Evolutionary conservation across 345 rosid species (phyloP).

Genomic region (Streptanthus diversifolius): DNA sequence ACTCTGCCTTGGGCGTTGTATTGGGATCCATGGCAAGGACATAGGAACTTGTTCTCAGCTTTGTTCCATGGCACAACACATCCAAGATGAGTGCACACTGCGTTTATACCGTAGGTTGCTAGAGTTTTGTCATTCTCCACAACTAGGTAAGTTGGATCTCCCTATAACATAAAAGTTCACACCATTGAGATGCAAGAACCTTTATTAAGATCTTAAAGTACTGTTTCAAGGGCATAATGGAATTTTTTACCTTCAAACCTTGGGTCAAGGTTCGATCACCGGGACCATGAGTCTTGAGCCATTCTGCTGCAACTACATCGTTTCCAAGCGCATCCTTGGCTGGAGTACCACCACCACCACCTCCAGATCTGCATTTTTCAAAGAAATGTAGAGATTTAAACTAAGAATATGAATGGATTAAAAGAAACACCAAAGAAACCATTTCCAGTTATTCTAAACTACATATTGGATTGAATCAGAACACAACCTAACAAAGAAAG

Average conservation of each 20-base stretch:
- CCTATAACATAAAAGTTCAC: conserved; percentile 39
- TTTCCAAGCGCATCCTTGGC: conserved; percentile 95
- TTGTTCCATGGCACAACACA: conserved; percentile 91
- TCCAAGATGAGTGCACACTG: conserved; percentile 92
- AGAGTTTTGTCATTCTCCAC: conserved; percentile 84
- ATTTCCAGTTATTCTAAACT: background rate
- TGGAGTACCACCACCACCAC: conserved; percentile 60
- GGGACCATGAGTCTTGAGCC: conserved; percentile 84
- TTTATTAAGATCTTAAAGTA: background rate
- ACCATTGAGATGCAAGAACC: no score
- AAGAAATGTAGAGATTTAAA: background rate
- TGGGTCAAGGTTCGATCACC: conserved; percentile 88
- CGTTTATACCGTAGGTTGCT: conserved; percentile 79
- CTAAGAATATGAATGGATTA: background rate
- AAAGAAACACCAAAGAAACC: background rate
- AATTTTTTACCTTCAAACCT: conserved; percentile 65
- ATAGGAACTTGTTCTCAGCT: conserved; percentile 88
- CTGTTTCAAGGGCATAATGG: background rate
- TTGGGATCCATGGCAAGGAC: conserved; percentile 99
- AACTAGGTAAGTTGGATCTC: conserved; percentile 96
- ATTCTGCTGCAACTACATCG: conserved; percentile 58
- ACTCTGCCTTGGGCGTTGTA: conserved; percentile 95
- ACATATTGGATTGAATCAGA: background rate
- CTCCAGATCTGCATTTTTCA: conserved; percentile 44
- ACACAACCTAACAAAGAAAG: background rate